Base-by-base conservation (phyloP, 2,329 filamentous ascomycete genomes). In the Penicillium sp. region DNA sequence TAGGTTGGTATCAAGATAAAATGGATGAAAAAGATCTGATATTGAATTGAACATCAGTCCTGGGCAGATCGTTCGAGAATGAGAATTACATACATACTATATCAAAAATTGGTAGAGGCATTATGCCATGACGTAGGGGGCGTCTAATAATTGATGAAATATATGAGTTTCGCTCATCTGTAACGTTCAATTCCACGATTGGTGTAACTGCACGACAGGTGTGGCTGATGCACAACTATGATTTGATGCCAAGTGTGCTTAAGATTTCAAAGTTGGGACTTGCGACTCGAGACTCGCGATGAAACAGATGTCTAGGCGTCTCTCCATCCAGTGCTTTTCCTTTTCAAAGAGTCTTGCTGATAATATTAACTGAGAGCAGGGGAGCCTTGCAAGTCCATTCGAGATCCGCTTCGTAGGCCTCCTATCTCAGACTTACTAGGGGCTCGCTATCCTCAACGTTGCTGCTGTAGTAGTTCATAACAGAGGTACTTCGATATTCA, bases 91-190 rank as follows among this genome's bases (percentile, higher is more conserved):
- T 37, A 41, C 46, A 50, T 56, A n/a, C 47, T 53, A 58, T 50
- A 56, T 54, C 45, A 50, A n/a, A n/a, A n/a, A 46, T 23, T 18
- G 13, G 44, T 50, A 37, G 8, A 24, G 31, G 20, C 38, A 35
- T 47, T n/a, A 27, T 29, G 5, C 42, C 32, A 58, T 61, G 58
- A 61, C 58, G 58, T 61, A 58, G 31, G 57, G 58, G 58, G 58
- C 58, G 57, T 46, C 43, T 18, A 37, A 39, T 39, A 52, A 59
- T 58, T 54, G 57, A 48, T 57, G 39, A 47, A 38, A 47, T 48
- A 58, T 49, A 58, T 61, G 55, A 57, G 53, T 47, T 37, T 37
- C 33, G 15, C 7, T 20, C 20, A 37, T 6, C 18, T 23, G 20
- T 23, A 23, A 23, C 20, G 5, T 10, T 58, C 37, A 42, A 41